phyloP scores from a whole-genome alignment of 495 filamentous ascomycete genomes.

The Amphirosellinia nigrospora region DNA sequence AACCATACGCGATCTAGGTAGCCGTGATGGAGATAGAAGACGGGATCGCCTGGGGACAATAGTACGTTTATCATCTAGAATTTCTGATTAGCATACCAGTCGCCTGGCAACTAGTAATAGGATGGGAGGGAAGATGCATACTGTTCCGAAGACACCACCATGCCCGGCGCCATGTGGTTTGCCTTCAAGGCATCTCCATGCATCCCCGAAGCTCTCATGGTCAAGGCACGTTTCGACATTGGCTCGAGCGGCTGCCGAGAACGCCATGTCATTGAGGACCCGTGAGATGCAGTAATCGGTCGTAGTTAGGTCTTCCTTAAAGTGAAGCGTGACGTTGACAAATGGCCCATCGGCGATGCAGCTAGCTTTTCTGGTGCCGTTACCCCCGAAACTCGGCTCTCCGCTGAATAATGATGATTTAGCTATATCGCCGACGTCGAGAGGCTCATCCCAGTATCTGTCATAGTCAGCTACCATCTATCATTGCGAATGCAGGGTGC shows the following conservation, averaged over 20 bases:
- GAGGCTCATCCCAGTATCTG: slow-evolving; percentile 55
- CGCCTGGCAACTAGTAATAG: background rate
- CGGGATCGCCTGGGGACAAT: slow-evolving; percentile 49
- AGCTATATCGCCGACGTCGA: slow-evolving; percentile 47
- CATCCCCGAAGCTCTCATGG: slow-evolving; percentile 32
- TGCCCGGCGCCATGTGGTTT: slow-evolving; percentile 50
- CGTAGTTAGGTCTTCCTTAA: slow-evolving; percentile 35
- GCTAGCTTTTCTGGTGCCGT: slow-evolving; percentile 36
- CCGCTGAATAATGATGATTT: slow-evolving; percentile 42
- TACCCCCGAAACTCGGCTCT: slow-evolving; percentile 50
- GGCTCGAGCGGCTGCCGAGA: slow-evolving; percentile 23
- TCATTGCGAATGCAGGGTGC: slow-evolving; percentile 29
- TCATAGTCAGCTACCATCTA: background rate
- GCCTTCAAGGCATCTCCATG: slow-evolving; percentile 48
- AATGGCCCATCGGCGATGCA: slow-evolving; percentile 56
- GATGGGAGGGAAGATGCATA: slow-evolving; percentile 14
- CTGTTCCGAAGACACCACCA: slow-evolving; percentile 43
- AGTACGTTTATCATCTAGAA: slow-evolving; percentile 41
- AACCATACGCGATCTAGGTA: slow-evolving; percentile 59
- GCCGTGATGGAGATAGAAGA: slow-evolving; percentile 59
- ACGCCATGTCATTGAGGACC: slow-evolving; percentile 38
- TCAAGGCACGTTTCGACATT: slow-evolving; percentile 43
- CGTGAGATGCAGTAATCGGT: slow-evolving; percentile 46
- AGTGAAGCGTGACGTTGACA: slow-evolving; percentile 43
- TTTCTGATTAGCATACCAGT: background rate